phyloP scores from a whole-genome alignment of 768 basidiomycete species.

The Trametes cingulata region DNA sequence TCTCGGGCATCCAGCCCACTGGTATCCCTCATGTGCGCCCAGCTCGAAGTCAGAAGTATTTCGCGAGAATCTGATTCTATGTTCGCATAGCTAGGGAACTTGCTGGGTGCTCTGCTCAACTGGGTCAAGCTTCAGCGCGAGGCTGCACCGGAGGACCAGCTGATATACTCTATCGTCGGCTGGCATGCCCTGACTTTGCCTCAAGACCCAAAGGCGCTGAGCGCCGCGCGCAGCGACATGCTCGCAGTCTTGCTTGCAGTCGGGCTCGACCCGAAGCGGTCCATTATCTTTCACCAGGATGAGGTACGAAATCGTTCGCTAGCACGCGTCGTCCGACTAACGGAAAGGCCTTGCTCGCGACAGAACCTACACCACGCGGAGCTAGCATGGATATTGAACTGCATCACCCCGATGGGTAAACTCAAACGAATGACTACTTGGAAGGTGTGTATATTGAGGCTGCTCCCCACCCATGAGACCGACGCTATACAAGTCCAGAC shows the following conservation, averaged over 20 bases:
- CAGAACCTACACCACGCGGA: slow-evolving; percentile 86
- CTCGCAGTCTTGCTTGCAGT: slow-evolving; percentile 82
- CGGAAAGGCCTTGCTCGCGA: not conserved
- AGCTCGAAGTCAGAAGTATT: not conserved
- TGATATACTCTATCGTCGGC: slow-evolving; percentile 88
- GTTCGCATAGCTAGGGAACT: slow-evolving; percentile 78
- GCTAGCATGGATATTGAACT: slow-evolving; percentile 87
- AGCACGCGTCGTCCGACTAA: too few relatives aligned
- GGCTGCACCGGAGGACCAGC: slow-evolving; percentile 55
- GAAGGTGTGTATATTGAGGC: slow-evolving; percentile 60
- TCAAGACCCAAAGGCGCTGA: slow-evolving; percentile 70
- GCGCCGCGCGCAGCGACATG: slow-evolving; percentile 68
- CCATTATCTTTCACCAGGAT: slow-evolving; percentile 85
- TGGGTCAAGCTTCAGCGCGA: slow-evolving; percentile 82
- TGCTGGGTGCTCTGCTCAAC: slow-evolving; percentile 85
- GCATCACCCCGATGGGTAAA: slow-evolving; percentile 79
- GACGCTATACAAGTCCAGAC: slow-evolving; percentile 55
- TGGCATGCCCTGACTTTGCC: slow-evolving; percentile 94
- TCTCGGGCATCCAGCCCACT: slow-evolving; percentile 94
- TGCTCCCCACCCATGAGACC: not conserved
- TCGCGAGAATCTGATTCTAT: slow-evolving; percentile 8
- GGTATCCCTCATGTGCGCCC: slow-evolving; percentile 80
- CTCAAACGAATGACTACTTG: slow-evolving; percentile 93
- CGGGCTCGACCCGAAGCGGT: slow-evolving; percentile 77
- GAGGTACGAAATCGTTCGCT: slow-evolving; percentile 55